These are phyloP conservation scores for Limnanthes douglasii DNA, from an alignment of 345 rosid species.

Conservation along the genomic window DNA sequence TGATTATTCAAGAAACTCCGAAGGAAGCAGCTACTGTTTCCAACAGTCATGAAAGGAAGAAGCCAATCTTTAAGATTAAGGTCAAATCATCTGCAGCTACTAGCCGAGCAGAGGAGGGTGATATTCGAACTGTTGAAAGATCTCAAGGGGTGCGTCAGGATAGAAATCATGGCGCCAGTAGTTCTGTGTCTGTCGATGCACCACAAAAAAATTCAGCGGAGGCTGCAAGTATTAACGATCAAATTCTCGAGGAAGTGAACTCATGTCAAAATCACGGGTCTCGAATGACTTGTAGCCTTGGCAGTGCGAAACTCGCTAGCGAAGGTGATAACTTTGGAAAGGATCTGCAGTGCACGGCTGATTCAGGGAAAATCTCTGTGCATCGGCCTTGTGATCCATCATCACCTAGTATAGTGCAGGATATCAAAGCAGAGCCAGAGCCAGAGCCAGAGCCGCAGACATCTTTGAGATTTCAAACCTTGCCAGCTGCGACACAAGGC, in stretches of 20 bases:
- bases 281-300: conserved; percentile 85
- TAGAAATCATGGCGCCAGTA: conserved; percentile 34
- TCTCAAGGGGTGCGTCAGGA: conserved; percentile 48
- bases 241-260: conserved; percentile 78
- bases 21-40: conserved; percentile 41
- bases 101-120: conserved; percentile 59
- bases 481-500: conserved; percentile 24
- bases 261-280: conserved; percentile 80
- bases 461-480: conserved; percentile 50
- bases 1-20: conserved; percentile 23
- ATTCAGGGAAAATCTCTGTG: conserved; percentile 47
- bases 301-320: conserved; percentile 59
- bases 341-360: conserved; percentile 97
- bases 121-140: conserved; percentile 50
- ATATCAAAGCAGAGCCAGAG: conserved; percentile 26
- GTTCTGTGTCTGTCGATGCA: conserved; percentile 94
- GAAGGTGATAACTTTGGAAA: conserved; percentile 58
- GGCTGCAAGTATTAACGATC: conserved; percentile 59
- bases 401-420: conserved; percentile 26
- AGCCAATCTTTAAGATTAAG: conserved; percentile 51
- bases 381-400: conserved; percentile 23
- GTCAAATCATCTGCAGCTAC: conserved; percentile 51
- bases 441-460: conserved; percentile 35
- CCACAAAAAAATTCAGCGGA: conserved; percentile 62
- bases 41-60: conserved; percentile 40